A percentile compares a stretch with the other conserved stretches of the same genome.
phyloP scores from a whole-genome alignment of 169 alveolate species.

The Plasmodium vinckei region DNA sequence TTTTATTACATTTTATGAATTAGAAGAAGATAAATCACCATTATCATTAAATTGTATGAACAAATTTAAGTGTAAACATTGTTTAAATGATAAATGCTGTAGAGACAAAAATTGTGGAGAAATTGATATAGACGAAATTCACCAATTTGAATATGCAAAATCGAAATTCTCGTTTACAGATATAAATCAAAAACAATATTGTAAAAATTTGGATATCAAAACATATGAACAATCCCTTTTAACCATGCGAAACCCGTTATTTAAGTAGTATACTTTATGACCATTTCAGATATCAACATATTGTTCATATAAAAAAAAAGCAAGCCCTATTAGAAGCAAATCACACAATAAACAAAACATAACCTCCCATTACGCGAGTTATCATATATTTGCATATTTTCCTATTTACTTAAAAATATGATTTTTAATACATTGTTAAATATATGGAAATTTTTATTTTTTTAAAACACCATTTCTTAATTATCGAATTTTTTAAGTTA shows the following conservation, averaged over 20 bases:
- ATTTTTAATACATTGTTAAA: neutral
- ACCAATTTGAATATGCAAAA: constrained; percentile 49
- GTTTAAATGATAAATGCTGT: constrained; percentile 46
- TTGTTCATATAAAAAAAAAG: neutral
- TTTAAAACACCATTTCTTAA: neutral
- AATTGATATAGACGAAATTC: constrained; percentile 65
- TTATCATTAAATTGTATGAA: constrained; percentile 49
- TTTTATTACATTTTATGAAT: constrained; percentile 70
- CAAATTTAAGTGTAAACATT: constrained; percentile 30
- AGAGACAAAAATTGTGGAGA: constrained; percentile 69
- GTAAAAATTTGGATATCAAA: constrained; percentile 60
- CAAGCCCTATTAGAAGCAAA: neutral
- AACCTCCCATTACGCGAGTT: no score
- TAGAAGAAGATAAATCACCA: constrained; percentile 60
- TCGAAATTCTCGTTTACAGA: constrained; percentile 20
- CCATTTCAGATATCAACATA: neutral
- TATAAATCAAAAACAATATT: constrained; percentile 35
- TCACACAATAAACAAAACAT: no score
- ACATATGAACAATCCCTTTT: constrained; percentile 61
- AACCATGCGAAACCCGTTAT: constrained; percentile 55
- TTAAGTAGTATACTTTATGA: constrained; percentile 17
- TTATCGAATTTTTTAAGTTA: neutral
- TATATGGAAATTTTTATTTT: neutral
- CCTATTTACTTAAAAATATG: neutral
- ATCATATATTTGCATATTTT: no score